Percentiles rank a stretch among this genome's conserved stretches.
Evolutionary conservation across 192 early-diverging fungal genomes (phyloP).

Genomic region (Paraglomus occultum): DNA sequence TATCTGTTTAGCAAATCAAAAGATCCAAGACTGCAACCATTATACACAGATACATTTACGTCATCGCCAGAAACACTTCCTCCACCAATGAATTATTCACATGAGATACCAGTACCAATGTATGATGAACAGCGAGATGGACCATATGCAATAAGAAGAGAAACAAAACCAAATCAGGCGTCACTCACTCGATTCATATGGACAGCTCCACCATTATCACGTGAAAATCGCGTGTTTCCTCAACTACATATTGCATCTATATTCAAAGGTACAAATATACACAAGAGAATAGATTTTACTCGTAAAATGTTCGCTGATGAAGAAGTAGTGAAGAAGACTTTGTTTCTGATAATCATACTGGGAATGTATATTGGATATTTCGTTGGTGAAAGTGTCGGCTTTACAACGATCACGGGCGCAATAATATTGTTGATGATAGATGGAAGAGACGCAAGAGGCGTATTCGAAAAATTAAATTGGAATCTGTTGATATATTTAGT

Average conservation of each 20-base stretch:
- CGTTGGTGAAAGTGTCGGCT: not conserved
- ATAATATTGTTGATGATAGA: not conserved
- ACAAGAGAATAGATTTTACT: not conserved
- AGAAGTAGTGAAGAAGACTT: not conserved
- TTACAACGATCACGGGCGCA: not conserved
- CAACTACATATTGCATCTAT: not conserved
- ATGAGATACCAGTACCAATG: not conserved
- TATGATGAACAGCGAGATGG: slow-evolving; percentile 1
- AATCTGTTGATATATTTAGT: not conserved
- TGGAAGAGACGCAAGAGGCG: not conserved
- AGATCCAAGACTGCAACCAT: too few species aligned
- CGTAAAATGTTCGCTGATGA: not conserved
- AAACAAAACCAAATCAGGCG: not conserved
- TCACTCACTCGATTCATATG: not conserved
- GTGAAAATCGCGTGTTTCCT: not conserved
- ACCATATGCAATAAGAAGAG: slow-evolving; percentile 5
- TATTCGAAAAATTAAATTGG: slow-evolving; percentile 4
- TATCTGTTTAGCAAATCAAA: not conserved
- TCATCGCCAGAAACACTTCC: not conserved
- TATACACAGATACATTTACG: not conserved
- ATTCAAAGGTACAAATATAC: slow-evolving; percentile 6
- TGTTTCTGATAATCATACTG: not conserved
- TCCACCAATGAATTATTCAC: not conserved
- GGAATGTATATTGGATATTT: slow-evolving; percentile 7
- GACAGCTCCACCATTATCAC: not conserved